Evolutionary conservation across 2,329 filamentous ascomycete genomes (phyloP).

Genomic region (Fusarium camptoceras): DNA sequence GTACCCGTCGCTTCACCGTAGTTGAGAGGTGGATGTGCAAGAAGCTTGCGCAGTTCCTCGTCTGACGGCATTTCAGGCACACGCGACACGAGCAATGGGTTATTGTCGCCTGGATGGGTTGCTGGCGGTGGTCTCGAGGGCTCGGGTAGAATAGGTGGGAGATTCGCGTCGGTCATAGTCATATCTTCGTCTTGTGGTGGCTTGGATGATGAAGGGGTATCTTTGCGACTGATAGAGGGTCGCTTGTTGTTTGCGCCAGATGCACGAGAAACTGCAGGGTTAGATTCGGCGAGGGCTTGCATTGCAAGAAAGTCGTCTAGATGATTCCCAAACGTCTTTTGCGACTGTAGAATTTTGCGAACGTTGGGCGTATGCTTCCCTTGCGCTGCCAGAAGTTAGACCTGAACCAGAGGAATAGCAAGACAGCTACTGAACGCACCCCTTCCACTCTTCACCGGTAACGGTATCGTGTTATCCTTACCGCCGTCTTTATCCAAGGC

Average conservation of each 20-base stretch:
- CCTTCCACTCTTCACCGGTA: conserved; percentile 67
- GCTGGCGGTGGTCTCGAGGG: conserved; percentile 50
- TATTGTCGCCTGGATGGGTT: conserved; percentile 61
- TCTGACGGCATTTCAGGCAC: conserved; percentile 69
- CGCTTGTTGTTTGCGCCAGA: conserved; percentile 49
- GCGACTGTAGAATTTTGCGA: conserved; percentile 80
- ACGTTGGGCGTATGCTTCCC: conserved; percentile 76
- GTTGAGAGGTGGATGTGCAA: conserved; percentile 72
- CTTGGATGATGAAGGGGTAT: conserved; percentile 41
- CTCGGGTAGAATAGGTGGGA: conserved; percentile 52
- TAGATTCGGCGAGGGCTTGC: conserved; percentile 58
- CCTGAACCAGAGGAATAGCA: neutral
- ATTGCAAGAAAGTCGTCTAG: conserved; percentile 82
- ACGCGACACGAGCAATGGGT: conserved; percentile 68
- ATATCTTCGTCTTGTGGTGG: conserved; percentile 44
- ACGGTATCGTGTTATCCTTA: conserved; percentile 76
- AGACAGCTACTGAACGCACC: conserved; percentile 47
- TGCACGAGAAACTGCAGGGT: conserved; percentile 50
- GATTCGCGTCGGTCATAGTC: conserved; percentile 44
- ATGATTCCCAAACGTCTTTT: conserved; percentile 87
- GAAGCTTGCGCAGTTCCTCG: conserved; percentile 71
- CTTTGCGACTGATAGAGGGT: conserved; percentile 44
- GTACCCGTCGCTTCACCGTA: conserved; percentile 72
- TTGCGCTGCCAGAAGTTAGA: conserved; percentile 50
- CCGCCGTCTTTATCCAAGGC: conserved; percentile 85